Conservation (phyloP, 2,329 filamentous ascomycete species). For the Colletotrichum gloeosporioides region DNA sequence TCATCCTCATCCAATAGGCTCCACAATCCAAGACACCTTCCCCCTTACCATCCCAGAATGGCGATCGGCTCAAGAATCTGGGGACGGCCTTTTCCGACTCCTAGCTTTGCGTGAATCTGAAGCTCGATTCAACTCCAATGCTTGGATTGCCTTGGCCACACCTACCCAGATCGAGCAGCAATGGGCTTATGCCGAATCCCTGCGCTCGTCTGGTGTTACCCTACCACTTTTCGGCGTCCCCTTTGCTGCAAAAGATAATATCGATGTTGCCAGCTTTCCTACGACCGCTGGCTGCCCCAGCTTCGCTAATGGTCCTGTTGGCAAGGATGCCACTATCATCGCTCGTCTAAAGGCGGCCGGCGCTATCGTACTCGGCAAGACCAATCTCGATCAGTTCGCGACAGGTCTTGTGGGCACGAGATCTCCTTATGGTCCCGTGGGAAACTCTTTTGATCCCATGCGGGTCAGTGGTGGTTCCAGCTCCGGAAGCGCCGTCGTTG, state of each 20-base stretch:
- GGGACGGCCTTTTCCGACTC: conserved; percentile 31
- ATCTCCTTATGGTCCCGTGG: conserved; percentile 62
- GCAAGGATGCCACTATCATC: conserved; percentile 52
- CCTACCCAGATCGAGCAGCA: conserved; percentile 28
- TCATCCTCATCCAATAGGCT: background rate
- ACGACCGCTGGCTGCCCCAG: conserved; percentile 60
- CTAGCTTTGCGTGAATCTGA: conserved; percentile 28
- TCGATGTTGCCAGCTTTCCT: conserved; percentile 53
- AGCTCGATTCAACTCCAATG: conserved; percentile 26
- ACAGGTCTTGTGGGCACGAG: conserved; percentile 67
- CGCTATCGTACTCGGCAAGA: conserved; percentile 64
- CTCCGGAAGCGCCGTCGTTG: conserved; percentile 61
- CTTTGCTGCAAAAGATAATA: conserved; percentile 63
- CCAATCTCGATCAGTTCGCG: conserved; percentile 66
- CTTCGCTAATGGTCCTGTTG: conserved; percentile 49
- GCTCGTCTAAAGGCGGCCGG: conserved; percentile 55
- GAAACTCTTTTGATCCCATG: conserved; percentile 51
- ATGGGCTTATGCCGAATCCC: conserved; percentile 43
- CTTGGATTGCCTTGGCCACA: conserved; percentile 37
- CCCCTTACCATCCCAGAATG: conserved; percentile 25
- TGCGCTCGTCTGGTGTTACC: conserved; percentile 43
- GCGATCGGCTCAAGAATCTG: conserved; percentile 28
- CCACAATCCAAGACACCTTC: conserved; percentile 12
- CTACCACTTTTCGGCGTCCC: conserved; percentile 62
- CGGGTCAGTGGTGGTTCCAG: conserved; percentile 57